Percentiles rank a stretch among this genome's conserved stretches.
Evolutionary conservation across 164 flowering plant genomes (phyloP).

Genomic region (Protea cynaroides): DNA sequence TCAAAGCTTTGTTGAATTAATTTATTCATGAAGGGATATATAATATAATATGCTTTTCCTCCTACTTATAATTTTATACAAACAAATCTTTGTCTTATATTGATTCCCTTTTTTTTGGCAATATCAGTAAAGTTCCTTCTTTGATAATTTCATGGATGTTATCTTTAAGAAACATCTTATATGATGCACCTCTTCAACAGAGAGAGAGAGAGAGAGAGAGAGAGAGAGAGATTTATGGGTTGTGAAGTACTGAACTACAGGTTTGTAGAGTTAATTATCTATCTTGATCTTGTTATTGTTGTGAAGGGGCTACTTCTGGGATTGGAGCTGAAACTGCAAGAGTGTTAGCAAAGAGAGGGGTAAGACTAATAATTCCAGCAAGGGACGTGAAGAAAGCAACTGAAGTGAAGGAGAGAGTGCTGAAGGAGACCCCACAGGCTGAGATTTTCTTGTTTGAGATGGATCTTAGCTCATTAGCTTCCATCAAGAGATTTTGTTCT

Average conservation of each 20-base stretch:
- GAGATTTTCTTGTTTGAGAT: conserved; percentile 64
- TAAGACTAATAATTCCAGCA: conserved; percentile 77
- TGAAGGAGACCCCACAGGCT: conserved; percentile 59
- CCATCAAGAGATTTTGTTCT: conserved; percentile 63
- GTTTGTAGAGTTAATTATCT: conserved; percentile 1
- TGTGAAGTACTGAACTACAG: too few species aligned
- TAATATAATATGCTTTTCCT: background rate
- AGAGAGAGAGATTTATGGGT: too few species aligned
- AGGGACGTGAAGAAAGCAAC: conserved; percentile 66
- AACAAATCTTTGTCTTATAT: background rate
- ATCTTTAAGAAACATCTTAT: too few species aligned
- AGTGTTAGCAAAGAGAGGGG: conserved; percentile 82
- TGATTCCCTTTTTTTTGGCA: background rate
- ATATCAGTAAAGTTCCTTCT: too few species aligned
- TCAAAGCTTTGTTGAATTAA: background rate
- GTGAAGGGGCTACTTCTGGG: conserved; percentile 84
- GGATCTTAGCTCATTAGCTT: conserved; percentile 83
- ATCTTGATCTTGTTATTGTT: background rate
- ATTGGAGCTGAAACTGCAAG: conserved; percentile 95
- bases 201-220: too few species aligned
- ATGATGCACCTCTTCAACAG: too few species aligned
- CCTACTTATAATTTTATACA: background rate
- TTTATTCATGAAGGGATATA: background rate
- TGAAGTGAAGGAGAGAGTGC: conserved; percentile 50
- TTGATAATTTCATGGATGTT: too few species aligned